Evolutionary conservation across 78 protist genomes (phyloP), one percentile per base, ranked within the genome.

Genomic region (Dictyostelium discoideum): DNA sequence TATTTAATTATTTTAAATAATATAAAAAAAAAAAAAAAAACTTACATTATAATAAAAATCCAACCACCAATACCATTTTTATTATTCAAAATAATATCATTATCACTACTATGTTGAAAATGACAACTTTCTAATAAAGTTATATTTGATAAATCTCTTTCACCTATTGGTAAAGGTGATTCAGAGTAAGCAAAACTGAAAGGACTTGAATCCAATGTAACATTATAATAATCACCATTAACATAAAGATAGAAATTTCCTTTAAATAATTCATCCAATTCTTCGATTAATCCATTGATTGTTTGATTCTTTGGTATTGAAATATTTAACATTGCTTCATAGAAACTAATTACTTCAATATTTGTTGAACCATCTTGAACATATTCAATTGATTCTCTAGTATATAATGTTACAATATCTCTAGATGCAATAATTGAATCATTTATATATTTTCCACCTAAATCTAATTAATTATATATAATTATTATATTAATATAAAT

Each of bases 1-100:
- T 42, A 42, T 5, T 42, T 42, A 63, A 63, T 63, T 22, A 24
- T 10, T 10, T 5, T 24, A 67, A 60, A 24, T 67, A 67, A 24
- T 63, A 67, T 24, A 16, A 63, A 63, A 14, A 63, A 63, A 40
- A 67, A 10, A 16, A 63, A 63, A 14, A 63, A 63, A 40, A 48
- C 83, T 65, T 88, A 88, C 94, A 90, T 50, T 26, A 90, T 90
- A 46, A 82, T 48, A n/a, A 90, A 90, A 22, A 90, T 73, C 95
- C 95, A 90, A 50, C 95, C 95, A 73, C 95, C 95, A 82, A 90
- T 54, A 78, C 73, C 65, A 42, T 32, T 22, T 10, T 16, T 72
- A 26, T 2, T 63, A 20, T 20, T 18, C 6, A 42, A 42, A 42
- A 20, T 26, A 60, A 20, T 60, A n/a, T 60, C 48, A 18, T 29